Conservation (phyloP, 176 grass and related monocot genomes). For the Raddia guianensis region DNA sequence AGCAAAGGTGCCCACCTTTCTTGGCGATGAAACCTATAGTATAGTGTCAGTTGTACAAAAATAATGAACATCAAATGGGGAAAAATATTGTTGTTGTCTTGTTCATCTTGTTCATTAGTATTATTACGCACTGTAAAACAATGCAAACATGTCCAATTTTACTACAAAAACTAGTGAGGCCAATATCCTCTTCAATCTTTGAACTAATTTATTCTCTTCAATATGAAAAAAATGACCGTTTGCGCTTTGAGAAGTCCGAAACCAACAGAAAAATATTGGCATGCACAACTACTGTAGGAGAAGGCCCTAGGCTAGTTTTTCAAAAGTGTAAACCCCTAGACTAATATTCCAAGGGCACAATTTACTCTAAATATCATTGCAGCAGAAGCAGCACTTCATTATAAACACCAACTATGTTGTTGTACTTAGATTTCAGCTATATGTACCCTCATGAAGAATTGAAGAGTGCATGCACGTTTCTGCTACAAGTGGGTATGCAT, state of each 20-base stretch:
- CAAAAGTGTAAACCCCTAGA: no score
- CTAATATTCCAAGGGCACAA: background rate
- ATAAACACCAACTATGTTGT: background rate
- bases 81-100: background rate
- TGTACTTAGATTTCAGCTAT: conserved; percentile 13
- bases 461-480: conserved; percentile 27
- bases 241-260: background rate
- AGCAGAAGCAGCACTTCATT: background rate
- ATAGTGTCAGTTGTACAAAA: conserved; percentile 32
- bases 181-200: background rate
- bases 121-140: conserved; percentile 12
- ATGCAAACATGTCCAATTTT: conserved; percentile 12
- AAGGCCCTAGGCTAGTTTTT: background rate
- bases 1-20: conserved; percentile 54
- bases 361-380: background rate
- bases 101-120: conserved; percentile 8
- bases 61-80: background rate
- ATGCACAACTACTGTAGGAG: conserved; percentile 16
- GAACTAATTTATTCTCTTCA: background rate
- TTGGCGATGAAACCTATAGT: conserved; percentile 47
- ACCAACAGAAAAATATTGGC: background rate
- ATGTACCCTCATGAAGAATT: conserved; percentile 34
- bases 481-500: conserved; percentile 47
- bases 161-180: conserved; percentile 5
- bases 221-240: background rate